Base-by-base conservation (phyloP, 805 yeast species). In the Phaffomyces antillensis region DNA sequence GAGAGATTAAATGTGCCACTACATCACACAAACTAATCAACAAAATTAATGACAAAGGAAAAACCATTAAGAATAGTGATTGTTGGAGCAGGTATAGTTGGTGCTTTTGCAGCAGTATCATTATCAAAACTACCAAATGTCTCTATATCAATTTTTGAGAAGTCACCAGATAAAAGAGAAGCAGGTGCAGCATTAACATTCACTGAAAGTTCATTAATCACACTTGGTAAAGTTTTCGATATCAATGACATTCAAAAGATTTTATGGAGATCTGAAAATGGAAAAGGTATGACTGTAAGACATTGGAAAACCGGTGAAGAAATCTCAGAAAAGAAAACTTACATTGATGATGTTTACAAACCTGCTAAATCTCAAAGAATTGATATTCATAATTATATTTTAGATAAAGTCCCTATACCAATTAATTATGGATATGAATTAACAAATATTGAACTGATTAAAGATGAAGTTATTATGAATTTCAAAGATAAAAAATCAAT, bases 141-240 rank as follows among this genome's bases (percentile, higher is more conserved):
- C 18, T 34, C 46, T 11, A 30, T 49, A 12, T 34, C 43, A 8
- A 40, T 49, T 24, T 49, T 46, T 24, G 52, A 49, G 15, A 49
- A 46, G 31, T 41, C 46, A 32, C 40, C 47, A 10, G 50, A 36
- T 3, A 32, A 33, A 18, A 46, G 52, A 39, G 52, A 49, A 42
- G 41, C 52, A 3, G 52, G 52, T 18, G 52, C 52, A 28, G 52
- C 52, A 8, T n/a, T 49, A 7, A 46, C 52, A 9, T 47, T 44
- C 26, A 44, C 45, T 15, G 50, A 49, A 28, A 37, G 44, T 26
- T 41, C 50, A 3, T 18, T 47, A 20, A 12, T 11, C 8, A 47
- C 50, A 12, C 15, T 49, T 4, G 33, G 36, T 13, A 42, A 23
- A 28, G 46, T 49, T 9, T 15, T 49, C 8, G 48, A 49, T 32